Evolutionary conservation across 345 rosid species (phyloP), one percentile per base, ranked within the genome.

Genomic region (Salix arbutifolia): DNA sequence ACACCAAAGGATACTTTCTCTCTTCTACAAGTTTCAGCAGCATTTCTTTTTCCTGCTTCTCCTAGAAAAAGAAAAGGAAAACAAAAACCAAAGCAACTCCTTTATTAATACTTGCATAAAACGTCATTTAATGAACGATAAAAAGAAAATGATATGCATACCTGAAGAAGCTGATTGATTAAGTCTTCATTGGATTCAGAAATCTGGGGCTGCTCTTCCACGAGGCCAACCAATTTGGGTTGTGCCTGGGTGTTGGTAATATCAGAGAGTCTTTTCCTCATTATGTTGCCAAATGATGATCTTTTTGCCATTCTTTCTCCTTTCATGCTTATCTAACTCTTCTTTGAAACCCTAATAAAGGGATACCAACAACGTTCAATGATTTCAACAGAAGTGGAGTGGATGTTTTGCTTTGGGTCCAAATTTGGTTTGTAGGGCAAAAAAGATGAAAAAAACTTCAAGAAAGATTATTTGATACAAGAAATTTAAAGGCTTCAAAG

Each of bases 11-110:
- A 94, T 91, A 91, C 93, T 94, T 86, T 77, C 88, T 88, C 73
- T 92, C 90, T 67, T 88, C 93, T 50, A 90, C 68, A 72, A 92
- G 86, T 77, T 90, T 89, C 87, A 86, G 73, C 84, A 94, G 73
- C 50, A 84, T 67, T 77, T 73, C 40, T 28, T 88, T 94, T 75
- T 94, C 98, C 97, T 91, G 88, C 40, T 83, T 69, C 76, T 75
- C 25, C 30, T 42, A 61, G n/a, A 71, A 7, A 18, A 5, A 66
- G 16, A 77, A 30, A 70, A 19, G 25, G 25, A 48, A 79, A 37
- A 37, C 5, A 21, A 67, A 48, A 75, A 3, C 64, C 67, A 28
- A 60, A 33, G 70, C 68, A 40, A 9, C 1, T 21, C 37, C 12
- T 6, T 60, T 12, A 12, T 33, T 21, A 58, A 26, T 30, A 21